Evolutionary conservation across 768 basidiomycete species (phyloP).

Genomic region (Antrodiella citrinella): DNA sequence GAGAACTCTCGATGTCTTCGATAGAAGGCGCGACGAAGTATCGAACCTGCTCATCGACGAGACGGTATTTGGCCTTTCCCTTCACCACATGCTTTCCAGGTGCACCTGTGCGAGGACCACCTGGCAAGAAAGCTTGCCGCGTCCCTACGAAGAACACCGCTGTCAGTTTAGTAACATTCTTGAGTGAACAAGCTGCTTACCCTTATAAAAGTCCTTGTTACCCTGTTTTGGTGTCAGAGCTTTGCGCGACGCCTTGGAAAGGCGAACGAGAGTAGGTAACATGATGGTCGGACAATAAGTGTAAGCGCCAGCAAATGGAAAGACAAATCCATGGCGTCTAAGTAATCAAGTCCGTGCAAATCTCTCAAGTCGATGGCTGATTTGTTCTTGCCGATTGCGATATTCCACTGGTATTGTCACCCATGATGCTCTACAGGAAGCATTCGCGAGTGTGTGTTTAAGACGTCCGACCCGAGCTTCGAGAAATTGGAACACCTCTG

Average conservation of each 20-base stretch:
- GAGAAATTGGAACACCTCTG: too few species aligned
- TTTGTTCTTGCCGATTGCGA: too few species aligned
- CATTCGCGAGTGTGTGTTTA: too few species aligned
- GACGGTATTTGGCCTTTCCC: constrained; percentile 73
- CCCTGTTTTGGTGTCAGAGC: constrained; percentile 80
- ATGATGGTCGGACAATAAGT: constrained; percentile 28
- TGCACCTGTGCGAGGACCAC: constrained; percentile 80
- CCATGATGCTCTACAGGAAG: too few species aligned
- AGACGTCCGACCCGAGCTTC: too few species aligned
- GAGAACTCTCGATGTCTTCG: constrained; percentile 48
- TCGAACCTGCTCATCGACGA: constrained; percentile 77
- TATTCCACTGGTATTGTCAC: too few species aligned
- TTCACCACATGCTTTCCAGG: constrained; percentile 77
- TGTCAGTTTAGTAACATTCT: neutral
- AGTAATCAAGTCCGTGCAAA: too few species aligned
- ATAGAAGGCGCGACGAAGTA: constrained; percentile 77
- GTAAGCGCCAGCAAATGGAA: too few species aligned
- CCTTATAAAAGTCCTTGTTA: constrained; percentile 97
- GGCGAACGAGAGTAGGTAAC: constrained; percentile 52
- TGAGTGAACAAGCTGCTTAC: constrained; percentile 29
- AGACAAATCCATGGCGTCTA: too few species aligned
- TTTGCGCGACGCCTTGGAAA: constrained; percentile 79
- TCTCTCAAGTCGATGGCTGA: too few species aligned
- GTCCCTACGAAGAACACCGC: constrained; percentile 43
- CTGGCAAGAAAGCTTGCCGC: constrained; percentile 74